These are phyloP conservation scores for Holtermannia corniformis DNA, from an alignment of 768 basidiomycete species.

Conservation along the genomic window DNA sequence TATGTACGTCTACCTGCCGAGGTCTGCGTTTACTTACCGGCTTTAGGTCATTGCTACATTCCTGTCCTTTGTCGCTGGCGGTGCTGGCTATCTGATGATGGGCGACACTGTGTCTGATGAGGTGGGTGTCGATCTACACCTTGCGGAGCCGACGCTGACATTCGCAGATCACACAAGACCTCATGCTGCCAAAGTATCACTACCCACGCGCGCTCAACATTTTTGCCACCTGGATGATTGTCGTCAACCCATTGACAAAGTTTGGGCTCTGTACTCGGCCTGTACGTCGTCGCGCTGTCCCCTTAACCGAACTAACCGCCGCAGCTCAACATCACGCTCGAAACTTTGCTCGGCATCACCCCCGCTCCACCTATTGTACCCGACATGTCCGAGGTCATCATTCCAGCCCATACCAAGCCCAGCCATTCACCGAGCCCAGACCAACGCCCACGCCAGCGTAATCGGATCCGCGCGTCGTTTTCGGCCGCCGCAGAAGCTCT, in stretches of 20 bases:
- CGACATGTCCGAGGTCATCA: slow-evolving; percentile 21
- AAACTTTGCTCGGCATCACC: slow-evolving; percentile 64
- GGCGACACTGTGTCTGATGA: slow-evolving; percentile 69
- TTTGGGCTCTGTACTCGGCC: slow-evolving; percentile 76
- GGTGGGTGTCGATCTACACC: slow-evolving; percentile 44
- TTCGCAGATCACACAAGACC: slow-evolving; percentile 66
- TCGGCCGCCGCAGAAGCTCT: not conserved
- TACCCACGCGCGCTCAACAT: slow-evolving; percentile 65
- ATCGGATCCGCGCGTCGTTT: slow-evolving; percentile 20
- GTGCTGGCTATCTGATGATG: slow-evolving; percentile 86
- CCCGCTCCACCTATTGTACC: slow-evolving; percentile 3
- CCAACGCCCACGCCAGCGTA: slow-evolving; percentile 23
- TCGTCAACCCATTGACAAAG: slow-evolving; percentile 50
- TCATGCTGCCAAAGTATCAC: slow-evolving; percentile 52
- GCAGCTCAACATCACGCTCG: slow-evolving; percentile 72
- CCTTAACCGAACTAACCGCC: slow-evolving; percentile 1
- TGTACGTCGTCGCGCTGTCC: slow-evolving; percentile 45
- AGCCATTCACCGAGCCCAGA: not conserved
- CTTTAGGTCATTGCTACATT: slow-evolving; percentile 53
- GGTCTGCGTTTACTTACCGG: not conserved
- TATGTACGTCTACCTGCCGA: slow-evolving; percentile 52
- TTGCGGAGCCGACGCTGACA: not conserved
- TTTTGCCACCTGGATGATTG: slow-evolving; percentile 75
- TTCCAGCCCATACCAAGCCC: slow-evolving; percentile 4
- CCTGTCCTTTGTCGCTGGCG: slow-evolving; percentile 56